Conservation (phyloP, 1,284 basidiomycete species). For the Vanrija sp. region DNA sequence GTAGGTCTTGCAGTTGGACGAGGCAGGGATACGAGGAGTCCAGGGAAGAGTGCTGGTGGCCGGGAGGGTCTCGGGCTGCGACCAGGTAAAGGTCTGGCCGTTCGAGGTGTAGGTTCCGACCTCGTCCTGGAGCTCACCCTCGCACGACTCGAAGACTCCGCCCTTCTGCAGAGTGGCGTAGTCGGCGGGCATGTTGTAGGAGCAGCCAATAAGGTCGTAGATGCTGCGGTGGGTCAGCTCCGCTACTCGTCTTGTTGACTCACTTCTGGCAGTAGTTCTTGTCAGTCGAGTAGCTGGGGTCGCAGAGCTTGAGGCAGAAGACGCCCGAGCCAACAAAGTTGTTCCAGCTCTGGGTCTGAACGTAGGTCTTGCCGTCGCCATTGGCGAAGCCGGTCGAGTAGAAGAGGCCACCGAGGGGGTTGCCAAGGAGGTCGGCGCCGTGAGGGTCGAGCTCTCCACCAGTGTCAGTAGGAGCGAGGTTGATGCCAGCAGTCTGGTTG, state of each 20-base stretch:
- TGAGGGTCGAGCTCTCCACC: constrained; percentile 1
- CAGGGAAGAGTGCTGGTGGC: constrained; percentile 61
- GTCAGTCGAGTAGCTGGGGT: constrained; percentile 56
- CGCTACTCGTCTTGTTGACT: background rate
- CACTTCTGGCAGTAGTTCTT: constrained; percentile 54
- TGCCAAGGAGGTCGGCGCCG: constrained; percentile 1
- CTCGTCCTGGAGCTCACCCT: constrained; percentile 61
- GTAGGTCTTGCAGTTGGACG: constrained; percentile 62
- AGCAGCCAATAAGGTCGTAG: constrained; percentile 63
- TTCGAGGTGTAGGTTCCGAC: constrained; percentile 56
- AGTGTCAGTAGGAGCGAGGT: background rate
- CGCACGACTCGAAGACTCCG: constrained; percentile 59
- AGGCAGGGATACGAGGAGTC: constrained; percentile 57
- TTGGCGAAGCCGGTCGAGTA: constrained; percentile 17
- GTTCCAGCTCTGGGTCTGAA: constrained; percentile 25
- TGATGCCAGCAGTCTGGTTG: background rate
- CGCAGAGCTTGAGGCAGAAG: constrained; percentile 62
- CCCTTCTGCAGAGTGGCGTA: constrained; percentile 47
- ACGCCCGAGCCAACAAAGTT: constrained; percentile 59
- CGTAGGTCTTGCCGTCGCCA: constrained; percentile 19
- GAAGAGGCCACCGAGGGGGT: constrained; percentile 1
- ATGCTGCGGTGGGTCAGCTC: constrained; percentile 53
- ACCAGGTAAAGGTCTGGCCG: constrained; percentile 57
- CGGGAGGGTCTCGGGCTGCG: constrained; percentile 57
- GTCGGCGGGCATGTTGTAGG: constrained; percentile 64